Conservation (phyloP, 2,329 filamentous ascomycete species). For the Verticillium isaacii region DNA sequence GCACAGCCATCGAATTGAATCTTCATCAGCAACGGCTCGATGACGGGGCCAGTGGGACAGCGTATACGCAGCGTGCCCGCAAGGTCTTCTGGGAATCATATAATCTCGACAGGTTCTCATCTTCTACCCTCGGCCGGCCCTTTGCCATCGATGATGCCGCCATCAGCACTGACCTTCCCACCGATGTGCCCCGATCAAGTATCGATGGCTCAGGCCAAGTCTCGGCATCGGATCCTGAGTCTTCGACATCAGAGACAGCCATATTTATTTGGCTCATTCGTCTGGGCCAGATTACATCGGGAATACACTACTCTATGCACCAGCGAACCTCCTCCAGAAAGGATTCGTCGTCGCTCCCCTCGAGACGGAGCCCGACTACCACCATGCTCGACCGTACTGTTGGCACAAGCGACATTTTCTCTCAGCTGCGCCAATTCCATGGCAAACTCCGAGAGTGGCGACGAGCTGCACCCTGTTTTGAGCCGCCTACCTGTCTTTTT, state of each 20-base stretch:
- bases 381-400: too few species aligned
- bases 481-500: neutral
- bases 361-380: too few species aligned
- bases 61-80: neutral
- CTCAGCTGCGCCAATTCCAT: neutral
- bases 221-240: too few species aligned
- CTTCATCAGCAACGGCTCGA: neutral
- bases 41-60: neutral
- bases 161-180: neutral
- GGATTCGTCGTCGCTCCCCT: too few species aligned
- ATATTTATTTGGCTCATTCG: neutral
- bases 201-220: too few species aligned
- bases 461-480: neutral
- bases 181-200: neutral
- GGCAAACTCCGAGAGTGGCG: slow-evolving; percentile 4
- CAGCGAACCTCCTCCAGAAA: neutral
- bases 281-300: neutral
- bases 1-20: slow-evolving; percentile 4
- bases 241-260: neutral
- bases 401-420: neutral
- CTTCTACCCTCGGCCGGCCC: slow-evolving; percentile 5
- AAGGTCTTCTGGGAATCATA: slow-evolving; percentile 7
- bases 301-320: neutral
- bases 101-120: slow-evolving; percentile 6
- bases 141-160: slow-evolving; percentile 5